These are phyloP conservation scores for Pleurotus tuoliensis DNA, from an alignment of 768 basidiomycete genomes.

Conservation along the genomic window DNA sequence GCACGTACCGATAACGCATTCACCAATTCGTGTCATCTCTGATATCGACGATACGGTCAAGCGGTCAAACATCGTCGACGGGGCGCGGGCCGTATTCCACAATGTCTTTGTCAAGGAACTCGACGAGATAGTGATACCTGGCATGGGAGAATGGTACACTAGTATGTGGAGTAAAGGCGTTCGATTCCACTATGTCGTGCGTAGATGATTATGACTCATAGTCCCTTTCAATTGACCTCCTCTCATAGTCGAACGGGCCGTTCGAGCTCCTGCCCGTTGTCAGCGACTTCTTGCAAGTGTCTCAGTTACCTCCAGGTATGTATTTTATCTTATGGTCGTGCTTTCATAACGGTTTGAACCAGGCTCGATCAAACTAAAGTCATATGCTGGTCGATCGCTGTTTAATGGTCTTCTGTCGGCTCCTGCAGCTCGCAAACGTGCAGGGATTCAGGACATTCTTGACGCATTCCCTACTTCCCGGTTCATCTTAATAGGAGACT, in stretches of 20 bases:
- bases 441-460: constrained; percentile 74
- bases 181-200: constrained; percentile 84
- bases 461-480: constrained; percentile 66
- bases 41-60: constrained; percentile 96
- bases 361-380: constrained; percentile 80
- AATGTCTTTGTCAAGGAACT: constrained; percentile 91
- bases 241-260: constrained; percentile 79
- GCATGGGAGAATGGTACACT: constrained; percentile 79
- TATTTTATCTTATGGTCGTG: neutral
- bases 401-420: constrained; percentile 81
- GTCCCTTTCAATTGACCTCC: neutral
- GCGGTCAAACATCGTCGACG: constrained; percentile 68
- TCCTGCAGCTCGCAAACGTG: constrained; percentile 79
- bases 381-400: constrained; percentile 80
- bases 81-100: constrained; percentile 78
- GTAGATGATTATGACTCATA: constrained; percentile 22
- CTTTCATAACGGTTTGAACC: neutral
- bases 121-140: constrained; percentile 73
- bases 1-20: constrained; percentile 51
- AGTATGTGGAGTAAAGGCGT: constrained; percentile 68
- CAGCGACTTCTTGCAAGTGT: constrained; percentile 67
- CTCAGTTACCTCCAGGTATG: constrained; percentile 63
- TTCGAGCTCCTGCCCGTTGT: constrained; percentile 80
- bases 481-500: constrained; percentile 89
- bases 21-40: constrained; percentile 76